Base-by-base conservation (phyloP, 352 stramenopile species). In the Globisporangium alternatum region DNA sequence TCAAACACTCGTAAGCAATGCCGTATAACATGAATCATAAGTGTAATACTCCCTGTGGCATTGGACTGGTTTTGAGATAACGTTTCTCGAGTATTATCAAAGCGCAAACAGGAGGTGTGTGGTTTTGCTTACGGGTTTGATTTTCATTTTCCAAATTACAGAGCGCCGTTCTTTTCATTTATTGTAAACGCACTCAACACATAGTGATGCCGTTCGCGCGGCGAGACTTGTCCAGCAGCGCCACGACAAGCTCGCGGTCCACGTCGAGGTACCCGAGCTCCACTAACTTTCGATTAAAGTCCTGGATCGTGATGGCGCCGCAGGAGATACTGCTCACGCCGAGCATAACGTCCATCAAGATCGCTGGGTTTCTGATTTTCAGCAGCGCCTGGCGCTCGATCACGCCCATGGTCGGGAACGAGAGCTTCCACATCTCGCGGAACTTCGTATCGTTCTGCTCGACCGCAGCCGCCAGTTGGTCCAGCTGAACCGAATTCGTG, bases 271-370 rank as follows among this genome's bases (percentile, higher is more conserved):
- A 90, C 19, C 81, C 80, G 13, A 93, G 72, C 64, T 90, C 80
- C 0, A 79, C 68, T 8, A 93, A 72, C 25, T 72, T 74, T 19
- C 75, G 74, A 37, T 83, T 81, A 39, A 93, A 83, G 41, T 83
- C 72, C 21, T 71, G 69, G 4, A 86, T 66, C 8, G 77, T 88
- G n/a, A 89, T 61, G 2, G 80, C 74, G 15, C 81, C 81, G 30
- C 77, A 89, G 25, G 83, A 81, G n/a, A 90, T 45, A 55, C 77
- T 89, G 71, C 83, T 93, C 67, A 94, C 80, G 13, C 77, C 80
- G n/a, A 94, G 80, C 78, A 94, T 89, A 1, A 91, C 71, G 54
- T 94, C 83, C 51, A 83, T 84, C 3, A 91, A 73, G 48, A 94
- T 83, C 52, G 75, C 70, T 0, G 83, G 81, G 39, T 89, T 76